A percentile compares a stretch with the other conserved stretches of the same genome.
These are phyloP conservation scores for Mortierella sp. DNA, from an alignment of 371 early-diverging fungal genomes.

Conservation along the genomic window DNA sequence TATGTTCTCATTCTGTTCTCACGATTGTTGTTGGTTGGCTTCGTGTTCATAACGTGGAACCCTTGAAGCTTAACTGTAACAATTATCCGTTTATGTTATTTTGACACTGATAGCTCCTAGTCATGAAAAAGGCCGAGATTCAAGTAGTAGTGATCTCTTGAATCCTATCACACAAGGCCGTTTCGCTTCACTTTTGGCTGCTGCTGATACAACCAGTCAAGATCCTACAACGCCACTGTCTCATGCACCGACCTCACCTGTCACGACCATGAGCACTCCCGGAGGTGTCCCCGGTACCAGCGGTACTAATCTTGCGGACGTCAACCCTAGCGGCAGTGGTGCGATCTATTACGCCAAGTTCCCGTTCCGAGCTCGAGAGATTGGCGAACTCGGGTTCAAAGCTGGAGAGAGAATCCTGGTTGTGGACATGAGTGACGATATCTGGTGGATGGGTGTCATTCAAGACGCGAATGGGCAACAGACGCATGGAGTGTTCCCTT, in stretches of 20 bases:
- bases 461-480: conserved; percentile 64
- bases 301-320: not conserved
- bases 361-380: conserved; percentile 80
- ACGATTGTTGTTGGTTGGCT: no score
- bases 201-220: conserved; percentile 9
- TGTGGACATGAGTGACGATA: conserved; percentile 81
- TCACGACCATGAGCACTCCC: conserved; percentile 57
- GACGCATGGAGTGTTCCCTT: conserved; percentile 82
- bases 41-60: no score
- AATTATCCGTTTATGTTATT: no score
- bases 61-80: no score
- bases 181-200: conserved; percentile 22
- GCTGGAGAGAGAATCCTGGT: conserved; percentile 82
- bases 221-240: conserved; percentile 12
- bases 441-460: conserved; percentile 88
- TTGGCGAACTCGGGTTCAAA: conserved; percentile 81
- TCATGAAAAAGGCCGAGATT: conserved; percentile 3
- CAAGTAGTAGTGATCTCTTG: conserved; percentile 37
- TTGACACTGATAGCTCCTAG: not conserved
- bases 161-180: conserved; percentile 27
- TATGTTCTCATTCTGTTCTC: not conserved
- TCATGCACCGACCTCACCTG: conserved; percentile 57
- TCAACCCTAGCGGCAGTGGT: not conserved
- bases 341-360: conserved; percentile 78
- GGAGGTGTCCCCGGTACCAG: conserved; percentile 40